Conservation (phyloP, 257 asterid species). For the Verbascum thapsus region DNA sequence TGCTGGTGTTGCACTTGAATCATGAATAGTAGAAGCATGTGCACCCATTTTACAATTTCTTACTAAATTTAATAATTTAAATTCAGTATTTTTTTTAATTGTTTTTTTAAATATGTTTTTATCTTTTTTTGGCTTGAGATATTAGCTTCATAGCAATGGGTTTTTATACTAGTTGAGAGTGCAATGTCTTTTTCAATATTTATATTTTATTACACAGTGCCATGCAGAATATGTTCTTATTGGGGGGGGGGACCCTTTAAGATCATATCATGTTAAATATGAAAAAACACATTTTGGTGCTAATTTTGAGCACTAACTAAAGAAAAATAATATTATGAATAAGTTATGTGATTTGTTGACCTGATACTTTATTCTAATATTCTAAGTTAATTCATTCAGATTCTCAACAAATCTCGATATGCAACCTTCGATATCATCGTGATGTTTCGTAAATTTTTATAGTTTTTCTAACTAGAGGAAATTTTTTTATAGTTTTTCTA, state of each 20-base stretch:
- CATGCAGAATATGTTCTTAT: constrained; percentile 45
- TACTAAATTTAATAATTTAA: neutral
- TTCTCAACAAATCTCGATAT: too few species aligned
- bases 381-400: neutral
- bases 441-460: neutral
- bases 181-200: neutral
- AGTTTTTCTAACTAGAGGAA: too few species aligned
- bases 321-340: neutral
- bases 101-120: too few species aligned
- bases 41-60: constrained; percentile 43
- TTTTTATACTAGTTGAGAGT: constrained; percentile 33
- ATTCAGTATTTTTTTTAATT: too few species aligned
- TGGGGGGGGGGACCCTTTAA: constrained; percentile 22
- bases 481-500: too few species aligned
- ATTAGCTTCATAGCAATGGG: constrained; percentile 13
- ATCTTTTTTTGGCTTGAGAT: constrained; percentile 24
- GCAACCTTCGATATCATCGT: neutral
- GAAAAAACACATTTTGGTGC: constrained; percentile 27
- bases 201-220: neutral
- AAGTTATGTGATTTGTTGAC: too few species aligned
- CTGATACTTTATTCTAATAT: neutral
- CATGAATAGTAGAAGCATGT: constrained; percentile 34
- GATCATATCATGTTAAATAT: constrained; percentile 28
- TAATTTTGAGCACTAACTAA: neutral
- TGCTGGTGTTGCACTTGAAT: neutral